Evolutionary conservation across 768 basidiomycete genomes (phyloP), one percentile per base, ranked within the genome.

Genomic region (Mycena albidolilacea): DNA sequence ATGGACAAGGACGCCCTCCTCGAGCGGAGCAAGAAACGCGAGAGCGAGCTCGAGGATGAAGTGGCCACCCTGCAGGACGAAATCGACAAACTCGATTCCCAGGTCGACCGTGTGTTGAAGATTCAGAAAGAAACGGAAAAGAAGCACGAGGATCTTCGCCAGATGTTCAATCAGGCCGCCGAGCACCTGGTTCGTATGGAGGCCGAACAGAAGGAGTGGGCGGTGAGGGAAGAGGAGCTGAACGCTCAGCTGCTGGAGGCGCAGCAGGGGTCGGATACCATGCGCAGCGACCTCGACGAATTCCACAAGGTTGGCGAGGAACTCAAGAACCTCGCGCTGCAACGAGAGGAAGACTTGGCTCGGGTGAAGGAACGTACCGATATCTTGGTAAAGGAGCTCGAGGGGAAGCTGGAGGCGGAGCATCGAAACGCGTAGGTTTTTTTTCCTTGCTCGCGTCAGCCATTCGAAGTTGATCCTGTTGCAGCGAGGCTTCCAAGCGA

Each of bases 151-250:
- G 86, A 89, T 15, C 85, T 95, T 62, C 87, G 90, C 37, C 84
- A 88, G 61, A 93, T 92, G 17, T 96, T 96, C 79, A 92, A 95
- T 64, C 87, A 95, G 76, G 95, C 96, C 21, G 93, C 95, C 0
- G 93, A 95, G 74, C 95, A 97, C 79, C 89, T 97, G 37, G 92
- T 94, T 8, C 88, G 92, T 0, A 82, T 97, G 44, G 97, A 98
- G 83, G 82, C 85, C 71, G 93, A 96, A 77, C 91, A 94, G 78
- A 88, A 90, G 68, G 87, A 88, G 17, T 94, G 92, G 92, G 83
- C 82, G 39, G 80, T 80, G 41, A 85, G 90, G 63, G 96, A 98
- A 80, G 81, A 79, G 0, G 92, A 93, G 67, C 84, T 96, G 6
- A 78, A 83, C 7, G 88, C 87, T 35, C 88, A 92, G 65, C 82